Base-by-base conservation (phyloP, 495 filamentous ascomycete species). In the Cetradonia linearis region DNA sequence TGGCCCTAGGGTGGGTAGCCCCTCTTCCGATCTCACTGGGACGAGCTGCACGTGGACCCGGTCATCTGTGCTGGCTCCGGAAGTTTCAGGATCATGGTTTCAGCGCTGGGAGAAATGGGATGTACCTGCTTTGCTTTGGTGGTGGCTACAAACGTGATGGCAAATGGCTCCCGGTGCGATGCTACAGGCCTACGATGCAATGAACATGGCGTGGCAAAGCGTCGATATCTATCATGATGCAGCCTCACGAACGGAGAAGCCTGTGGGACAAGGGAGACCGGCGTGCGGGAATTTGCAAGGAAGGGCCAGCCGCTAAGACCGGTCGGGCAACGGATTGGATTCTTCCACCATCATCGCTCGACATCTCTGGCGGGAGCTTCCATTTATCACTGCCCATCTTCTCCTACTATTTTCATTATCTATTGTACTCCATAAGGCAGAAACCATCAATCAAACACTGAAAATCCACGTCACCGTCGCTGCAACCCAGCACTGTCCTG, bases 381-480 rank as follows among this genome's bases (percentile, higher is more conserved):
- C 25, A 18, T 46, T 46, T 20, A 46, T 46, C 42, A 46, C 42
- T 46, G 6, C 55, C n/a, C 58, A 60, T 46, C 58, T 60, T 55
- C 6, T 60, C 7, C 53, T 44, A 4, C n/a, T 55, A 18, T 55
- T 55, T 27, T 54, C 38, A 61, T 61, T 49, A 61, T 38, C 38
- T 47, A 47, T 50, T 61, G 59, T 61, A 61, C 36, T 55, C 28
- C 55, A 61, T 49, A 61, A 33, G 50, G 14, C 59, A 61, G 50
- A 61, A 46, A 54, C 28, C 40, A 55, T 55, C 59, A 47, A 61
- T 61, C 59, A 61, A 55, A 55, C 18, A 9, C 30, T 44, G 53
- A 20, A 30, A 14, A 34, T 30, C 49, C 4, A 37, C 48, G 44
- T 40, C 36, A 40, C 23, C 11, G 23, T 23, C 40, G 11, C 33